Conservation (phyloP, 345 rosid genomes). For the Gossypioides kirkii region DNA sequence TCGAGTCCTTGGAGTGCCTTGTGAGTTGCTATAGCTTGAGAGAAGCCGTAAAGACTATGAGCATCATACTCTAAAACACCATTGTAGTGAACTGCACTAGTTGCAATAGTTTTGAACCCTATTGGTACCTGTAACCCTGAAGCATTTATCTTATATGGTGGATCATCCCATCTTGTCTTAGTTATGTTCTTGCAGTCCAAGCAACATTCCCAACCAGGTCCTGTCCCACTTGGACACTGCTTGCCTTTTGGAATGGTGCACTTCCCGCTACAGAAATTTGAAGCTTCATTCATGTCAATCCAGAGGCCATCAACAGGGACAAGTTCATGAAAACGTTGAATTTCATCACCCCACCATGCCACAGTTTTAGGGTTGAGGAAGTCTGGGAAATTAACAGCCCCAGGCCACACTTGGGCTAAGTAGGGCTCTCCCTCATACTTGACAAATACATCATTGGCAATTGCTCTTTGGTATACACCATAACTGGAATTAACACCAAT, state of each 20-base stretch:
- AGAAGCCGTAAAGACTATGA: constrained; percentile 87
- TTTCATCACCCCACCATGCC: constrained; percentile 88
- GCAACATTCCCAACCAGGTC: constrained; percentile 97
- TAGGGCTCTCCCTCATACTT: constrained; percentile 39
- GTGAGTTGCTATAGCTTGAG: constrained; percentile 85
- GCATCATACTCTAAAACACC: constrained; percentile 92
- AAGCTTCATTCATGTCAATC: constrained; percentile 98
- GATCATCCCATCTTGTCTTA: constrained; percentile 81
- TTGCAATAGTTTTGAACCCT: constrained; percentile 91
- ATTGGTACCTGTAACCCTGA: constrained; percentile 64
- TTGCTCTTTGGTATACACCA: constrained; percentile 72
- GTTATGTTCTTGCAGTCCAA: constrained; percentile 96
- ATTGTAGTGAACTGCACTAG: constrained; percentile 86
- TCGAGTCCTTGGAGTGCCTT: constrained; percentile 64
- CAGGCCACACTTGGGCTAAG: not conserved
- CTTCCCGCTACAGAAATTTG: constrained; percentile 79
- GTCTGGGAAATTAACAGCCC: constrained; percentile 69
- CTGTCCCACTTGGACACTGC: constrained; percentile 69
- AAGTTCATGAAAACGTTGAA: constrained; percentile 79
- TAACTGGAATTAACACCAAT: constrained; percentile 60
- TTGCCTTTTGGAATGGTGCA: constrained; percentile 65
- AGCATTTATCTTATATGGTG: constrained; percentile 95
- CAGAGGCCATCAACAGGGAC: constrained; percentile 88
- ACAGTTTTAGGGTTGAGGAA: constrained; percentile 92
- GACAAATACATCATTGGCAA: constrained; percentile 83